phyloP scores from a whole-genome alignment of 306 rosid species.

The Chamaecrista fasciculata region DNA sequence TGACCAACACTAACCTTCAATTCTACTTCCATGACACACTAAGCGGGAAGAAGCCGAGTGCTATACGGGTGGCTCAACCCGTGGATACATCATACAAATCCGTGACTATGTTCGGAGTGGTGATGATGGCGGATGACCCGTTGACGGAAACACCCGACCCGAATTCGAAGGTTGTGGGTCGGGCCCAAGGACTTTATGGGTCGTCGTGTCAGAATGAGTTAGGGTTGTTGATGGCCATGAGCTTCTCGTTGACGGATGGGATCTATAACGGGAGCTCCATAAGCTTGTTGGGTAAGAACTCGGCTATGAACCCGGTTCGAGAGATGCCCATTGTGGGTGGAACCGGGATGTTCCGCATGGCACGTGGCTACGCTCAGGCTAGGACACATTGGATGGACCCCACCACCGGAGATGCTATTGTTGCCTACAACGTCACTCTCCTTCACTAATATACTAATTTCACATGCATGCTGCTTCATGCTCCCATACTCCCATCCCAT shows the following conservation, averaged over 20 bases:
- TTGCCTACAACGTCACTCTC: slow-evolving; percentile 70
- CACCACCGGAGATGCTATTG: slow-evolving; percentile 69
- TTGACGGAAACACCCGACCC: slow-evolving; percentile 70
- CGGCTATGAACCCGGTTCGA: slow-evolving; percentile 43
- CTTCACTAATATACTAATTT: slow-evolving; percentile 54
- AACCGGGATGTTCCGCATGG: slow-evolving; percentile 71
- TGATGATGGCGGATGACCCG: slow-evolving; percentile 73
- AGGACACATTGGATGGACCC: slow-evolving; percentile 48
- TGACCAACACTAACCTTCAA: slow-evolving; percentile 52
- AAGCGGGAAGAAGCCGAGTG: slow-evolving; percentile 70
- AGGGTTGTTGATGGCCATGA: slow-evolving; percentile 62
- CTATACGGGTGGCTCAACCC: slow-evolving; percentile 57
- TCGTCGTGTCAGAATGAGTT: slow-evolving; percentile 59
- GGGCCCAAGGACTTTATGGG: slow-evolving; percentile 80
- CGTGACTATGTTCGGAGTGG: slow-evolving; percentile 49
- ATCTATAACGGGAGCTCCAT: slow-evolving; percentile 60
- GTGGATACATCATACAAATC: slow-evolving; percentile 34
- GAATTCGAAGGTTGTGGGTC: slow-evolving; percentile 59
- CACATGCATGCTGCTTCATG: no score
- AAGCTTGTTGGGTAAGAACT: slow-evolving; percentile 60
- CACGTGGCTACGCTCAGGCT: slow-evolving; percentile 71
- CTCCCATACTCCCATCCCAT: no score
- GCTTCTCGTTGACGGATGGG: slow-evolving; percentile 56
- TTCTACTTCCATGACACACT: slow-evolving; percentile 83
- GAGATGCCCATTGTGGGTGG: slow-evolving; percentile 84